Evolutionary conservation across 208 protist species (phyloP), one percentile per base, ranked within the genome.

Genomic region (Balamuthia mandrillaris): DNA sequence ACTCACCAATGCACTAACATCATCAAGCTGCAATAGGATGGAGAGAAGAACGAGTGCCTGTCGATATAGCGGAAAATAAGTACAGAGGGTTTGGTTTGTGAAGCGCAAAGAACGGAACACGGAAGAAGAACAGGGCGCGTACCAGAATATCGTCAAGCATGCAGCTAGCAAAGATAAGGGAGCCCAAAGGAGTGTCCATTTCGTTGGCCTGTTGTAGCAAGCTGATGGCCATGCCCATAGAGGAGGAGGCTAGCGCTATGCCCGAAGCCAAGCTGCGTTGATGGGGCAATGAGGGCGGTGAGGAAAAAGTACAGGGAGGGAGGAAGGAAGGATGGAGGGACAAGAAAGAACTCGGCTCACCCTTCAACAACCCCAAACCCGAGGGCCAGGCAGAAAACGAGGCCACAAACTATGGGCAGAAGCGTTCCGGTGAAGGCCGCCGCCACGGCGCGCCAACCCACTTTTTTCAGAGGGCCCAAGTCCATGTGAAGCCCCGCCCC

Each of bases 71-170:
- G n/a, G n/a, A n/a, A n/a, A n/a, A n/a, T n/a, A n/a, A n/a, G n/a
- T n/a, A n/a, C n/a, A n/a, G n/a, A n/a, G n/a, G n/a, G n/a, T n/a
- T n/a, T n/a, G n/a, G n/a, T n/a, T n/a, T n/a, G n/a, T 18, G 21
- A 14, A 44, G 21, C 6, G 12, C 10, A 3, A 0, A 54, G 9
- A 78, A 10, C 1, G 5, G 35, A 1, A 39, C 27, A 18, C 37
- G 37, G n/a, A 29, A 37, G n/a, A 51, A 44, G 51, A 58, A 24
- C 21, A 54, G 51, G 10, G 1, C 27, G 1, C 18, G 7, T 0
- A 78, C 33, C 44, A 45, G 27, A 56, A 86, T 44, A 39, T 86
- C 82, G 65, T 86, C 82, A 5, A 86, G 66, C 63, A 86, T 58
- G 6, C 56, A 63, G 29, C 66, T 45, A 14, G 81, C 42, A 39